Evolutionary conservation across 2,329 filamentous ascomycete species (phyloP).

Genomic region (Claviceps arundinis): DNA sequence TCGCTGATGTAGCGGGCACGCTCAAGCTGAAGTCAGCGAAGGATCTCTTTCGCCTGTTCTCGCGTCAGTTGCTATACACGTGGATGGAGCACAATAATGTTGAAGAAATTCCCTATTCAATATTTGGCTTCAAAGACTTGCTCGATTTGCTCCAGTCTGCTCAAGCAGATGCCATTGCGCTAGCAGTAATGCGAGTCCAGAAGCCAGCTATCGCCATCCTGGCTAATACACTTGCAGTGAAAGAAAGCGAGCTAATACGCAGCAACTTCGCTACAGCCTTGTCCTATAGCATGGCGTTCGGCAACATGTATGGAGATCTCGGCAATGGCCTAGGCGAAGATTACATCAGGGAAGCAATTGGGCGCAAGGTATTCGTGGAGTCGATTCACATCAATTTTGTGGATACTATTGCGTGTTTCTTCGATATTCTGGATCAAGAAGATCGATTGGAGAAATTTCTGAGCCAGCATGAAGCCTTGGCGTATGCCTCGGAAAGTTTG

Average conservation of each 20-base stretch:
- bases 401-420: constrained; percentile 62
- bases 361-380: constrained; percentile 48
- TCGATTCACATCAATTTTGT: constrained; percentile 59
- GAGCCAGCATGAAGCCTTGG: constrained; percentile 42
- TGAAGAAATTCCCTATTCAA: constrained; percentile 64
- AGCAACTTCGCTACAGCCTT: constrained; percentile 63
- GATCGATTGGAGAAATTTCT: constrained; percentile 58
- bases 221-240: constrained; percentile 39
- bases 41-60: constrained; percentile 70
- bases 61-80: constrained; percentile 78
- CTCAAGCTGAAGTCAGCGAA: constrained; percentile 53
- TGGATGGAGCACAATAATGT: constrained; percentile 64
- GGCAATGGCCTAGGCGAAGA: constrained; percentile 46
- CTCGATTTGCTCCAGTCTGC: constrained; percentile 55
- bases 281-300: constrained; percentile 69
- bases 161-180: constrained; percentile 63
- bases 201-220: constrained; percentile 49
- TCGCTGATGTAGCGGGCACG: constrained; percentile 50
- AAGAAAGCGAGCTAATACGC: constrained; percentile 45
- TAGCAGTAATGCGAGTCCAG: constrained; percentile 71
- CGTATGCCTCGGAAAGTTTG: constrained; percentile 50
- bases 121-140: constrained; percentile 67
- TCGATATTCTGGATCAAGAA: constrained; percentile 67
- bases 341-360: constrained; percentile 55
- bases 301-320: constrained; percentile 15